phyloP scores from a whole-genome alignment of 495 filamentous ascomycete species.

The Alectoria sarmentosa region DNA sequence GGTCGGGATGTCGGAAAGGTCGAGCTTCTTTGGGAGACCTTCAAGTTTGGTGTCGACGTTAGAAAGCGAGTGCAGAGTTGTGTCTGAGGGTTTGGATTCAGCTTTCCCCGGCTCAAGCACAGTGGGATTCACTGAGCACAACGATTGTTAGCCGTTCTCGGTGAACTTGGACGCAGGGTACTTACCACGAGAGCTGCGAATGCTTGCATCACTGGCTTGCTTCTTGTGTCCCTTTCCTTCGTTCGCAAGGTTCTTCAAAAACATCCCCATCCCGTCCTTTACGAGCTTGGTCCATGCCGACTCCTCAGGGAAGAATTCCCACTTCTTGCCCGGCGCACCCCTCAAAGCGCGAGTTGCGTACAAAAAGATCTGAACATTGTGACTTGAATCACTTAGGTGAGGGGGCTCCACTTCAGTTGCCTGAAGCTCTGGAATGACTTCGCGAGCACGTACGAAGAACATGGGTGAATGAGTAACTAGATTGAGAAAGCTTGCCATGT shows the following conservation, averaged over 20 bases:
- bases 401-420: neutral
- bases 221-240: neutral
- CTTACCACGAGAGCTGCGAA: neutral
- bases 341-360: conserved; percentile 2
- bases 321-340: neutral
- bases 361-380: neutral
- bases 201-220: neutral
- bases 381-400: neutral
- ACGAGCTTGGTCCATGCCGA: conserved; percentile 12
- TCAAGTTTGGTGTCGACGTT: neutral
- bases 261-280: neutral
- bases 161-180: neutral
- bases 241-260: neutral
- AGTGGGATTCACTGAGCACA: neutral
- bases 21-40: neutral
- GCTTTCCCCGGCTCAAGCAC: neutral
- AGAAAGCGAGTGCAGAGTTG: neutral
- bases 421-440: conserved; percentile 17
- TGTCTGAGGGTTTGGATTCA: neutral
- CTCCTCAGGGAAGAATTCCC: conserved; percentile 9
- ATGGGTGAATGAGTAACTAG: neutral
- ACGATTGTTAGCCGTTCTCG: too few species aligned
- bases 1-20: neutral
- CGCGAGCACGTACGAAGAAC: conserved; percentile 11
- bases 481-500: neutral